A percentile compares a stretch with the other conserved stretches of the same genome.
These are phyloP conservation scores for Trifolium pratense DNA, from an alignment of 306 rosid genomes.

Conservation along the genomic window DNA sequence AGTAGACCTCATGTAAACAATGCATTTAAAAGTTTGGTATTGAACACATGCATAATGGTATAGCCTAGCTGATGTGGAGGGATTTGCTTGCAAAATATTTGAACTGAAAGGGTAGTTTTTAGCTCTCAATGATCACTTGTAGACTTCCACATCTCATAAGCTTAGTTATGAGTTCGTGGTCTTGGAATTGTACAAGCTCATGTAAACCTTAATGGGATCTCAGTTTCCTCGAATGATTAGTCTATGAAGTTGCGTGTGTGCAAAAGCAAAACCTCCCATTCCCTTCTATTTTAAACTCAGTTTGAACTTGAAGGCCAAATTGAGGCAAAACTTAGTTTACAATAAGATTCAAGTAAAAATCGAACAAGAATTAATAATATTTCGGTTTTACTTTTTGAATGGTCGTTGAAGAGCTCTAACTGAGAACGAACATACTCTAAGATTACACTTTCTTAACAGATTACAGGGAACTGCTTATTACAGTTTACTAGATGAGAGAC, in stretches of 20 bases:
- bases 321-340: background rate
- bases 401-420: background rate
- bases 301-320: background rate
- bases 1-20: too few species aligned
- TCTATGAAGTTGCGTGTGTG: background rate
- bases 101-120: background rate
- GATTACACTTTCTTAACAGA: background rate
- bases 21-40: background rate
- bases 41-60: background rate
- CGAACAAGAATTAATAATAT: too few species aligned
- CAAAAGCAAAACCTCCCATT: background rate
- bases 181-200: background rate
- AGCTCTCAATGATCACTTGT: background rate
- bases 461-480: slow-evolving; percentile 23
- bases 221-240: background rate
- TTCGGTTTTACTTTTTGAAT: slow-evolving; percentile 6
- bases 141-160: background rate
- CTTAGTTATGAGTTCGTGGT: background rate
- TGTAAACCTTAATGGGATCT: background rate
- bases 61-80: background rate
- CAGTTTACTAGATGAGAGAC: slow-evolving; percentile 2
- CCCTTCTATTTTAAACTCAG: background rate
- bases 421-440: background rate
- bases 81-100: background rate
- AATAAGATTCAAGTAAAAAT: background rate